Conservation (phyloP, 2,329 filamentous ascomycete species). For the Dryadomyces sulphureus region DNA sequence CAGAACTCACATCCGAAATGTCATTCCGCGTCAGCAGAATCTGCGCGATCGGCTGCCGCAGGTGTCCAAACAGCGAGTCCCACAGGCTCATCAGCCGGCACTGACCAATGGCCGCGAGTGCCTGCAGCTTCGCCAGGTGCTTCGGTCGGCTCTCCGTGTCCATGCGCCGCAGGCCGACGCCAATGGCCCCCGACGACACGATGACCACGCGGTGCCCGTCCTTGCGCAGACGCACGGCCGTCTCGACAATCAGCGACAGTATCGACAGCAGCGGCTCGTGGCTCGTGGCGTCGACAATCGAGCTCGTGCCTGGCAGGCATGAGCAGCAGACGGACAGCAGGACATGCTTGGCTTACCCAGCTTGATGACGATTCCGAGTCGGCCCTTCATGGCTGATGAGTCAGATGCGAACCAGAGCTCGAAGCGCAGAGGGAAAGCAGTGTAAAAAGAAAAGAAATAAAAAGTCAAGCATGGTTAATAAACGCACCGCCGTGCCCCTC, state of each 20-base stretch:
- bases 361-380: no score
- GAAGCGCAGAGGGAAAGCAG: no score
- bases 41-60: slow-evolving; percentile 84
- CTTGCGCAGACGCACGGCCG: slow-evolving; percentile 70
- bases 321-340: neutral
- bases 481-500: no score
- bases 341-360: no score
- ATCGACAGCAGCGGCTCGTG: slow-evolving; percentile 89
- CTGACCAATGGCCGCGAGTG: slow-evolving; percentile 89
- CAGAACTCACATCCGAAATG: slow-evolving; percentile 61
- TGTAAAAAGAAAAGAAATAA: neutral
- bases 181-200: slow-evolving; percentile 93
- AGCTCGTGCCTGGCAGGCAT: slow-evolving; percentile 63
- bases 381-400: no score
- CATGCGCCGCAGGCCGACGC: slow-evolving; percentile 83
- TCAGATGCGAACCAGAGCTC: no score
- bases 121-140: slow-evolving; percentile 80
- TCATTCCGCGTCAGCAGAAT: slow-evolving; percentile 90
- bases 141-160: slow-evolving; percentile 77
- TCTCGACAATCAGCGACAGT: slow-evolving; percentile 85
- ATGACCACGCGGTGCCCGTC: slow-evolving; percentile 92
- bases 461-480: no score
- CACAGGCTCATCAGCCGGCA: slow-evolving; percentile 89
- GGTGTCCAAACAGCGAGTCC: slow-evolving; percentile 81
- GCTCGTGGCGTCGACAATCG: slow-evolving; percentile 93